Evolutionary conservation across 352 stramenopile genomes (phyloP).

Genomic region (Saprolegnia diclina): DNA sequence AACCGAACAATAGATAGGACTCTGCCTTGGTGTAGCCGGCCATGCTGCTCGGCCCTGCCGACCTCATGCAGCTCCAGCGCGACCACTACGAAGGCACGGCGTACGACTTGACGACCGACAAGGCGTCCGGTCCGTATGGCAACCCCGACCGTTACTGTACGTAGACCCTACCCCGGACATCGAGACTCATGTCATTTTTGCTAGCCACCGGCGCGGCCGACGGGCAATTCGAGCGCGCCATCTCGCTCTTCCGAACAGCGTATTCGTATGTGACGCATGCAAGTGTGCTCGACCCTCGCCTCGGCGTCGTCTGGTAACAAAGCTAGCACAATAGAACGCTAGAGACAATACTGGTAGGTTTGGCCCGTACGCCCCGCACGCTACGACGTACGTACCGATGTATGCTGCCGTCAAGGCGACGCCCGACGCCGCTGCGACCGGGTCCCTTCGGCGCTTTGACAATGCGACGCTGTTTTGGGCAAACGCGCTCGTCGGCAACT

Average conservation of each 20-base stretch:
- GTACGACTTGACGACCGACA: constrained; percentile 83
- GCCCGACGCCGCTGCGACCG: constrained; percentile 41
- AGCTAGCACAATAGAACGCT: no score
- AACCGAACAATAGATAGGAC: not conserved
- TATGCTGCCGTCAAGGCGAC: constrained; percentile 58
- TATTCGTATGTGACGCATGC: constrained; percentile 84
- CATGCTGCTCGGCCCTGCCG: constrained; percentile 51
- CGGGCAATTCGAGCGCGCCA: constrained; percentile 86
- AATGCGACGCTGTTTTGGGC: constrained; percentile 66
- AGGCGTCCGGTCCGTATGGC: constrained; percentile 82
- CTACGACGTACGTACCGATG: constrained; percentile 85
- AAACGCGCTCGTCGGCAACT: constrained; percentile 77
- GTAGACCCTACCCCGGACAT: not conserved
- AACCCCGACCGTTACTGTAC: constrained; percentile 85
- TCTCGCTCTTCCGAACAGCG: constrained; percentile 91
- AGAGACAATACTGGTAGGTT: no score
- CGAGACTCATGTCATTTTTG: not conserved
- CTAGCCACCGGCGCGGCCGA: constrained; percentile 30
- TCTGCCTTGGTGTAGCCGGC: constrained; percentile 23
- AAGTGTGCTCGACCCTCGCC: constrained; percentile 48
- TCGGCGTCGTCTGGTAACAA: constrained; percentile 50
- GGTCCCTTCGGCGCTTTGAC: constrained; percentile 64
- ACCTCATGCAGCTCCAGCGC: constrained; percentile 89
- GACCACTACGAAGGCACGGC: constrained; percentile 91
- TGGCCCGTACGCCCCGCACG: constrained; percentile 85